Evolutionary conservation across 2,329 filamentous ascomycete genomes (phyloP).

Genomic region (Diaporthe caulivora): DNA sequence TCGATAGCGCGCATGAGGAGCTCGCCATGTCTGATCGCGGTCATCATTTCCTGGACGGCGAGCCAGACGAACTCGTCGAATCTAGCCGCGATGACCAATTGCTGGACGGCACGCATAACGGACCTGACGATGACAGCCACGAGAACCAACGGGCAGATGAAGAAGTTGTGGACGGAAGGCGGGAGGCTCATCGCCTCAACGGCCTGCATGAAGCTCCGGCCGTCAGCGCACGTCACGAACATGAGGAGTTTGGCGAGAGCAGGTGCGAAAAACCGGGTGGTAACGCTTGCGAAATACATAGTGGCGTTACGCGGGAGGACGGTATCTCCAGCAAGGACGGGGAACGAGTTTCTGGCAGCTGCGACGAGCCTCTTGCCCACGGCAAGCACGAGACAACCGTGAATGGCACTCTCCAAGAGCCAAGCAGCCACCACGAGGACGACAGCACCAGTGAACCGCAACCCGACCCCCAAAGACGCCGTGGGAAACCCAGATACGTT

Average conservation of each 20-base stretch:
- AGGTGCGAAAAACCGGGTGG: not conserved
- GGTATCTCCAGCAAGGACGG: not conserved
- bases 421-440: not conserved
- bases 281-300: not conserved
- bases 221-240: too few relatives aligned
- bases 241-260: not conserved
- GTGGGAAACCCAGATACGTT: slow-evolving; percentile 9
- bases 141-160: not conserved
- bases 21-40: not conserved
- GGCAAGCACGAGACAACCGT: not conserved
- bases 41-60: not conserved
- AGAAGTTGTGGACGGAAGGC: not conserved
- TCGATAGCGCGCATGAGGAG: not conserved
- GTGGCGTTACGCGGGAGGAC: not conserved
- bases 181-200: not conserved
- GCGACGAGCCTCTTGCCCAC: not conserved
- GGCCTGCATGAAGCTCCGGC: not conserved
- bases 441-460: not conserved
- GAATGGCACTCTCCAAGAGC: not conserved
- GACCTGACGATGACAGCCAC: not conserved
- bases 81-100: not conserved
- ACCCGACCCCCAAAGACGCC: not conserved
- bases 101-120: not conserved
- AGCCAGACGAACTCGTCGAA: not conserved
- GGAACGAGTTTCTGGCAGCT: not conserved